Base-by-base conservation (phyloP, 352 stramenopile genomes). In the Globisporangium mamillatum region DNA sequence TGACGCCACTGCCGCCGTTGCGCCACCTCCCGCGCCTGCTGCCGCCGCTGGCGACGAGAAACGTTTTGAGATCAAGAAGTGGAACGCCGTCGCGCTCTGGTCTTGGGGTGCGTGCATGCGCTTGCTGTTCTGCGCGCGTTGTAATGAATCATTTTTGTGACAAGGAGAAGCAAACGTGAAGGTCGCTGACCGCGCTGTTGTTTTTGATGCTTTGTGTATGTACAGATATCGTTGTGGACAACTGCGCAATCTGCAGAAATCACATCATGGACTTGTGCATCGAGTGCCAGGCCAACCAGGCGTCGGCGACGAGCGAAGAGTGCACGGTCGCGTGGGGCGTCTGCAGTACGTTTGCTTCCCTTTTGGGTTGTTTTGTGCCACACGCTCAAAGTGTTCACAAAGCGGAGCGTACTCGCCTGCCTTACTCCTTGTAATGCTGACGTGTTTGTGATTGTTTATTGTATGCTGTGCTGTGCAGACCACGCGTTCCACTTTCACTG, bases 401-500 rank as follows among this genome's bases (percentile, higher is more conserved):
- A 32, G 27, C 27, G 3, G 27, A 32, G 27, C 27, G 3, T 32
- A 32, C 27, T 32, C 27, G 27, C 27, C 27, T 32, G 27, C 27
- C 27, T 32, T 32, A 32, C 27, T 38, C 20, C 22, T 18, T 56
- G 16, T 57, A 20, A 10, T 56, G 61, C 67, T 76, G 59, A 97
- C 76, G 90, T 27, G 16, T 46, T 8, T 46, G 7, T 60, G 16
- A 4, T 38, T 12, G 90, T 75, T 36, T 95, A 96, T 76, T 82
- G 81, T 6, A 97, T 96, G 68, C 84, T 32, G 41, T n/a, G 3
- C 79, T 62, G 90, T 85, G 69, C 86, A 93, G 95, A 98, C 74
- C 98, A 99, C 75, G 97, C 98, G 12, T 99, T 99, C 84, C 98
- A 99, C 85, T 98, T 99, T 64, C 97, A 99, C 85, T 99, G 98